Conservation (phyloP, 2,329 filamentous ascomycete genomes). For the Alternaria metachromatica region DNA sequence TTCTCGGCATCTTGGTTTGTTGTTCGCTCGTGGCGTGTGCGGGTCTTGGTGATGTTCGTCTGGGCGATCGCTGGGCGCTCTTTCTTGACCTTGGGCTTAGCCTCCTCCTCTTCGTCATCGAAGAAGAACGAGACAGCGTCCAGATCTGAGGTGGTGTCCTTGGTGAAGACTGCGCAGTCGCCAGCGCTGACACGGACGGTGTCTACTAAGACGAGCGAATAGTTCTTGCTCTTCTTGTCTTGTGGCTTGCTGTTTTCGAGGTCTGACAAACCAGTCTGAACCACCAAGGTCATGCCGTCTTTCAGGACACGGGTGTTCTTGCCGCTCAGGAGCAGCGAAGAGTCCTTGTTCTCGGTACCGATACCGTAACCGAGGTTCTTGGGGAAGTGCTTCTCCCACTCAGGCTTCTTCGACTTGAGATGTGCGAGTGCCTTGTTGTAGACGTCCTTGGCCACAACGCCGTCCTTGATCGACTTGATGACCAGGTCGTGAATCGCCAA, state of each 20-base stretch:
- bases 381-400: constrained; percentile 91
- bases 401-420: constrained; percentile 89
- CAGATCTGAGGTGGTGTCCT: constrained; percentile 87
- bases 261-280: constrained; percentile 89
- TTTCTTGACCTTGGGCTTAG: constrained; percentile 88
- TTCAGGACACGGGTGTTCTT: constrained; percentile 86
- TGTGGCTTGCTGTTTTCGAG: constrained; percentile 85
- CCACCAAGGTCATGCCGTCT: constrained; percentile 95
- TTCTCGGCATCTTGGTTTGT: constrained; percentile 88
- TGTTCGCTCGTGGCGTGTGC: constrained; percentile 88
- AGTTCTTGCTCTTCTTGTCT: constrained; percentile 87
- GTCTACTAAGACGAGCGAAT: constrained; percentile 89
- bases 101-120: constrained; percentile 86
- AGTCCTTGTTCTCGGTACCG: constrained; percentile 88
- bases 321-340: constrained; percentile 80
- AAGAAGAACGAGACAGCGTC: constrained; percentile 99
- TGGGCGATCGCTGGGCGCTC: constrained; percentile 87
- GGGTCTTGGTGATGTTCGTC: constrained; percentile 94
- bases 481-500: constrained; percentile 85
- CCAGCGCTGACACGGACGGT: constrained; percentile 83
- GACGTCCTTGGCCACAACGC: constrained; percentile 84
- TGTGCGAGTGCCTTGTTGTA: constrained; percentile 84
- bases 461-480: constrained; percentile 88
- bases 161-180: constrained; percentile 90
- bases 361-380: constrained; percentile 93